Evolutionary conservation across 1,139 yeast species (phyloP), one percentile per base, ranked within the genome.

Genomic region (Kodamaea plutei): DNA sequence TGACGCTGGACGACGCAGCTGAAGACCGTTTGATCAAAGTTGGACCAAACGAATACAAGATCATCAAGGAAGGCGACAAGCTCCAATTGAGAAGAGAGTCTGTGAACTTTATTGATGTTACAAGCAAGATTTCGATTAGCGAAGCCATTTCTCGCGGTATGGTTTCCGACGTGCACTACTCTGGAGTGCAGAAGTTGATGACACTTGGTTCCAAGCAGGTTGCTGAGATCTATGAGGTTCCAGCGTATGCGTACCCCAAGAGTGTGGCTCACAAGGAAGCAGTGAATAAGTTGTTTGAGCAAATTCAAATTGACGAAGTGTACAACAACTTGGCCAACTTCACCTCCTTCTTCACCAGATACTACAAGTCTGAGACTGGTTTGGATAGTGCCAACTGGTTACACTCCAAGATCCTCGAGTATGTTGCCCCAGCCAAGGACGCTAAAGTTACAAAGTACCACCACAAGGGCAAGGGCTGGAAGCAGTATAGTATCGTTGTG

Each of bases 321-420:
- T 62, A 72, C 45, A 57, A 59, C 18, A 74, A 74, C 44, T 65
- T 85, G 53, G 75, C 77, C 19, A 58, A 69, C 33, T 79, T 85
- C 48, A 64, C 89, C 6, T 76, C 84, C 21, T 87, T 84, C 52
- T 76, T 64, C 55, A 80, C 89, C n/a, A 71, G 97, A 37, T 84
- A 83, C 53, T 88, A 85, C 60, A 82, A 83, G 56, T 73, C 87
- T 1, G 69, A 72, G 16, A 52, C 70, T 15, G 98, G 97, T 0
- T 59, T 65, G 8, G 74, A 82, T 40, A 77, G 91, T 48, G 80
- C 95, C 8, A 50, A 69, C 33, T 85, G 95, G 93, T 64, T 89
- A 34, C 64, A 63, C 38, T 63, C 64, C 8, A 65, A 69, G 38
- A 60, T 87, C 20, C 33, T 54, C 8, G 65, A 64, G 4, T 52